Evolutionary conservation across 305 asterid species (phyloP).

Genomic region (Andrographis paniculata): DNA sequence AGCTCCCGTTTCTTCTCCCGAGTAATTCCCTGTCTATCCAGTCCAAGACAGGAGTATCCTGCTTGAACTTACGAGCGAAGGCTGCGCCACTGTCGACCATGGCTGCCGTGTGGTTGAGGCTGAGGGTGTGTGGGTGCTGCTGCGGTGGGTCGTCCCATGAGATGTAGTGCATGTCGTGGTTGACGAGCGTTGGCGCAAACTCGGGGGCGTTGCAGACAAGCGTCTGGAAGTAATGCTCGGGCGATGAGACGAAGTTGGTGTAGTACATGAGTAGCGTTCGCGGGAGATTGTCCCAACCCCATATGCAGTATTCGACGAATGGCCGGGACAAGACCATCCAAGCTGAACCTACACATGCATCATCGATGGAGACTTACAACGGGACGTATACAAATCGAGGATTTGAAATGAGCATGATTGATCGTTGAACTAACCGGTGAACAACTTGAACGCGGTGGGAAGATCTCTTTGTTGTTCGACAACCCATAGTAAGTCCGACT

Average conservation of each 20-base stretch:
- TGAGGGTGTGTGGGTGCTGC: constrained; percentile 73
- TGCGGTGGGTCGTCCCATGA: constrained; percentile 87
- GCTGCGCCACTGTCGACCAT: constrained; percentile 71
- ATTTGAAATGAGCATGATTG: neutral
- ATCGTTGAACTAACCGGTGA: constrained; percentile 5
- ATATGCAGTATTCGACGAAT: constrained; percentile 69
- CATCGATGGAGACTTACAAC: no score
- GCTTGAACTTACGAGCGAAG: constrained; percentile 81
- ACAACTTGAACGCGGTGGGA: constrained; percentile 1
- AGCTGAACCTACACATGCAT: constrained; percentile 54
- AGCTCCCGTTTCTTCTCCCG: constrained; percentile 44
- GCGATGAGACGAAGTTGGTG: constrained; percentile 84
- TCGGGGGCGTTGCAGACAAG: constrained; percentile 77
- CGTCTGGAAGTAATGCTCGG: constrained; percentile 93
- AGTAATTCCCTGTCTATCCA: constrained; percentile 55
- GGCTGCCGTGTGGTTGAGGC: constrained; percentile 52
- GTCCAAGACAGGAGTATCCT: constrained; percentile 48
- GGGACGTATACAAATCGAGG: neutral
- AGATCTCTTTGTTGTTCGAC: no score
- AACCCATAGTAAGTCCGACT: neutral
- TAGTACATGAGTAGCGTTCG: constrained; percentile 93
- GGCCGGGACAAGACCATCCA: constrained; percentile 89
- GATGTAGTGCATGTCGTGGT: constrained; percentile 93
- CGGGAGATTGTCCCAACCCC: constrained; percentile 99
- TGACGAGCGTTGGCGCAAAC: constrained; percentile 58